Base-by-base conservation (phyloP, 2,329 filamentous ascomycete species). In the Neurospora sp. region DNA sequence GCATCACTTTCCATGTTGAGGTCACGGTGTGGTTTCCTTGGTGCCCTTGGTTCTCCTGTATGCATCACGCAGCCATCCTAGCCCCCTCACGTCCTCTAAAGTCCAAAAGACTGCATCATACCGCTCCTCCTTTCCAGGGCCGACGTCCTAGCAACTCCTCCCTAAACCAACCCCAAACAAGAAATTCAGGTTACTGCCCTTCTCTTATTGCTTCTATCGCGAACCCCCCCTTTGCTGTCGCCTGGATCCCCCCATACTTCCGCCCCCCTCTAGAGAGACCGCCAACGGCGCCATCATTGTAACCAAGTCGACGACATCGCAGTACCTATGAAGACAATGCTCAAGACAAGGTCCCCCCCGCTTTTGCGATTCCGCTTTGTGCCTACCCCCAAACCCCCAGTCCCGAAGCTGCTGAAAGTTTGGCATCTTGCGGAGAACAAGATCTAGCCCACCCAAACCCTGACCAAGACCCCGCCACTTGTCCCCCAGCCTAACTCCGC, bases 301-400 rank as follows among this genome's bases (percentile, higher is more conserved):
- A 17, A 62, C 23, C 52, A 62, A 33, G 13, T 62, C 52, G 52
- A 62, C 52, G 52, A 62, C 52, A 62, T 62, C 52, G 52, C 52
- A 62, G 52, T 33, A 39, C 38, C 38, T 39, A 76, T 76, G 74
- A 76, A 75, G 71, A 75, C 74, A 68, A 75, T 75, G 73, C 66
- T 75, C 33, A 76, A 76, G 70, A 72, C 75, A 75, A 76, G 75
- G 75, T 76, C 73, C 67, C 72, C 68, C 39, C 62, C 46, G 38
- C 40, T 67, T 33, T 19, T 40, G 38, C 62, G 52, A 70, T 46
- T 68, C 66, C 38, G 39, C 66, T 38, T 19, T 39, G 39, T 46
- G 38, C 36, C 42, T 28, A 36, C 28, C 52, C 52, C 52, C 13
- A 62, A 62, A 62, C 52, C 52, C 52, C 52, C 52, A 62, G 52